These are phyloP conservation scores for Kickxella alabastrina DNA, from an alignment of 192 early-diverging fungal genomes.

Conservation along the genomic window DNA sequence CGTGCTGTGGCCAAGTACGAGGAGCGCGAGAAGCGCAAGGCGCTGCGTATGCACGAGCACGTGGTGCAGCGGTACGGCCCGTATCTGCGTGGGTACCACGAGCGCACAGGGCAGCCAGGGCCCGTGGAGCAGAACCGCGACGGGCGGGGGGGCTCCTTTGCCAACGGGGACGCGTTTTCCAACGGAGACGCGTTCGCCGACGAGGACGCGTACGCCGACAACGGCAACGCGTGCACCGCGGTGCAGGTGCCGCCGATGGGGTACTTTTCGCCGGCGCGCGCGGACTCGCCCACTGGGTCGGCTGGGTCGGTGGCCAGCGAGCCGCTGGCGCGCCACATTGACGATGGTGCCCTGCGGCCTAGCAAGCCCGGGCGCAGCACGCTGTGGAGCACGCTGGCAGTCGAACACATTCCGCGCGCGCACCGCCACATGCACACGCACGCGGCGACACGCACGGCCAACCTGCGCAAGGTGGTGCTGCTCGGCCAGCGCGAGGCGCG, in stretches of 20 bases:
- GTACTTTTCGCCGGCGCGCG: slow-evolving; percentile 36
- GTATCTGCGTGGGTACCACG: slow-evolving; percentile 38
- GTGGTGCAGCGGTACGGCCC: slow-evolving; percentile 45
- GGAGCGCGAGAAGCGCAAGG: slow-evolving; percentile 37
- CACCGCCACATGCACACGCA: slow-evolving; percentile 38
- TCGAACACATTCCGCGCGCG: slow-evolving; percentile 44
- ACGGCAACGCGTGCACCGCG: slow-evolving; percentile 1
- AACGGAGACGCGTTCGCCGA: not conserved
- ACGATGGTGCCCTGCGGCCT: slow-evolving; percentile 9
- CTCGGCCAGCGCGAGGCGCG: slow-evolving; percentile 71
- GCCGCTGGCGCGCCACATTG: slow-evolving; percentile 10
- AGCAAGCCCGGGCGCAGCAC: slow-evolving; percentile 3
- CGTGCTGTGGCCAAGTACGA: slow-evolving; percentile 43
- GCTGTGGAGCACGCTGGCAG: slow-evolving; percentile 24
- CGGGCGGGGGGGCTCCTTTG: not conserved
- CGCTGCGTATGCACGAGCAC: slow-evolving; percentile 46
- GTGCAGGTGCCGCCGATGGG: slow-evolving; percentile 38
- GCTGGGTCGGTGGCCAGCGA: slow-evolving; percentile 26
- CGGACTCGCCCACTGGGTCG: slow-evolving; percentile 19
- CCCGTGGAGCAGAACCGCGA: slow-evolving; percentile 9
- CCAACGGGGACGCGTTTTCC: not conserved
- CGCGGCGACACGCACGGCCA: slow-evolving; percentile 45
- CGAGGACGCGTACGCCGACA: not conserved
- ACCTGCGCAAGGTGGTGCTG: slow-evolving; percentile 68
- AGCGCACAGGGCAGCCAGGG: slow-evolving; percentile 7